Evolutionary conservation across 352 stramenopile species (phyloP).

Genomic region (Pythium folliculosum): DNA sequence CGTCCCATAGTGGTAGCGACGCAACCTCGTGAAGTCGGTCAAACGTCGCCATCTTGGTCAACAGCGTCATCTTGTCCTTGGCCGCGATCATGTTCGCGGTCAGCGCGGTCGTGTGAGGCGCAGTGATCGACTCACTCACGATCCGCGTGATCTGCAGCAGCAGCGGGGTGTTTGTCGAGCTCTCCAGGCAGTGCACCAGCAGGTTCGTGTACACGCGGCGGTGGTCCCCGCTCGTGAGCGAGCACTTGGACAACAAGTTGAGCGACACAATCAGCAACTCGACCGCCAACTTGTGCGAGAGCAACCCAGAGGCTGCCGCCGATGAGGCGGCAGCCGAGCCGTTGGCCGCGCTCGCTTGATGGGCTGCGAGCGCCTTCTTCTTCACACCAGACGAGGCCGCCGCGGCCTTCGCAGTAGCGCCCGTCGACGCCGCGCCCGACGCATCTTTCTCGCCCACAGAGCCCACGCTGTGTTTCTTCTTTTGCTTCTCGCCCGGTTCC

Average conservation of each 20-base stretch:
- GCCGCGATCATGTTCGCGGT: constrained; percentile 69
- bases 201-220: constrained; percentile 82
- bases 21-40: constrained; percentile 87
- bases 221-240: constrained; percentile 70
- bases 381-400: constrained; percentile 10
- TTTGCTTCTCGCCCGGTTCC: constrained; percentile 55
- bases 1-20: constrained; percentile 73
- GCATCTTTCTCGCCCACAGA: not conserved
- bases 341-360: not conserved
- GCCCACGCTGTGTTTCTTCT: constrained; percentile 26
- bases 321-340: constrained; percentile 12
- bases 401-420: constrained; percentile 3
- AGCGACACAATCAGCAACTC: constrained; percentile 84
- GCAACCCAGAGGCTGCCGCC: constrained; percentile 23
- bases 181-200: constrained; percentile 84
- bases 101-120: constrained; percentile 28
- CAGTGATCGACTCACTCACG: constrained; percentile 63
- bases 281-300: constrained; percentile 63
- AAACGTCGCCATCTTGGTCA: constrained; percentile 87
- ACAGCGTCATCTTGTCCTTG: constrained; percentile 88
- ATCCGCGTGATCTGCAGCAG: constrained; percentile 84
- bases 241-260: constrained; percentile 76
- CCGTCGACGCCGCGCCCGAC: not conserved
- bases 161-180: constrained; percentile 81
- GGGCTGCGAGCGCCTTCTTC: constrained; percentile 28